Evolutionary conservation across 208 protist genomes (phyloP), one percentile per base, ranked within the genome.

Genomic region (Acanthamoeba rhysodes): DNA sequence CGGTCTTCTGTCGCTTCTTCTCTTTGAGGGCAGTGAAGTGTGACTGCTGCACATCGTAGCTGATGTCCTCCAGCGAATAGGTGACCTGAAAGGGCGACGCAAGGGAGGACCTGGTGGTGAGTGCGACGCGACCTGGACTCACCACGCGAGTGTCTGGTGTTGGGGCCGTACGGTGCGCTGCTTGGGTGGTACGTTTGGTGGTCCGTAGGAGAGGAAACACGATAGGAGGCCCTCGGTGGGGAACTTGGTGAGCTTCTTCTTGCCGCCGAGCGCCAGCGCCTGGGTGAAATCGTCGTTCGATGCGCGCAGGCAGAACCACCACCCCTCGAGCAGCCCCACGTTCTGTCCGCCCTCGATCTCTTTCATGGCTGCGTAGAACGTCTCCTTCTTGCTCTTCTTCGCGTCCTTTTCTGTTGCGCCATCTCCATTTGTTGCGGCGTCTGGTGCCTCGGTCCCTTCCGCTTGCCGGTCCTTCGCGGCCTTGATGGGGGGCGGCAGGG

Each of bases 21-120:
- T 85, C 76, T 6, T 32, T 20, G 6, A 18, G 37, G 24, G 8
- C 57, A 20, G 5, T 72, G 20, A 74, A 74, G 37, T 32, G 70
- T 8, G 59, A 91, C 16, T 74, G 85, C 53, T 91, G 57, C 85
- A 91, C 85, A 27, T 91, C 85, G 57, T 74, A 91, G 85, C 85
- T 91, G 59, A 72, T 50, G 34, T 91, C 85, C 57, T 91, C 16
- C 20, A 91, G n/a, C 8, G 53, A 18, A n/a, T 91, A 91, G 57
- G 18, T 9, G 6, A 70, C 37, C 85, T 87, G 20, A 45, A 5
- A 59, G 20, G 74, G 27, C 34, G 41, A 85, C 20, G n/a, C 2
- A 85, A 48, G 22, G 20, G 14, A 85, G 34, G 34, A 57, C 2
- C 34, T 78, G 70, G 34, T 2, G 24, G 41, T 45, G 41, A 45